These are phyloP conservation scores for Pulveroboletus sp. DNA, from an alignment of 768 basidiomycete species.

Conservation along the genomic window DNA sequence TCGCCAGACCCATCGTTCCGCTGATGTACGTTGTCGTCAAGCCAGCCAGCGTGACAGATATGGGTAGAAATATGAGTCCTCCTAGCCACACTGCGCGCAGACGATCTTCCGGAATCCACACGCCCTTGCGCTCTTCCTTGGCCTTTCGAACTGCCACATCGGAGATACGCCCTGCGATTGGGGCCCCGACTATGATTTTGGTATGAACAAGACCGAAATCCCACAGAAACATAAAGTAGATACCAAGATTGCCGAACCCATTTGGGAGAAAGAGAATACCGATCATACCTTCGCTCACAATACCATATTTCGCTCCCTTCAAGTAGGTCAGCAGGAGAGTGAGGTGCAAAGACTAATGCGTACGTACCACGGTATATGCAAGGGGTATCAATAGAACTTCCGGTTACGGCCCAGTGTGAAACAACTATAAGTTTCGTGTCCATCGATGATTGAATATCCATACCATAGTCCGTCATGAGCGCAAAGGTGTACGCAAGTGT, in stretches of 20 bases:
- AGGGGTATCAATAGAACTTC: conserved; percentile 53
- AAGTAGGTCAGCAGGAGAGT: not conserved
- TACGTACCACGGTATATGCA: conserved; percentile 60
- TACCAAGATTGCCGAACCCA: conserved; percentile 27
- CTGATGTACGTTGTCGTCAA: conserved; percentile 47
- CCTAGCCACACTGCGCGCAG: conserved; percentile 50
- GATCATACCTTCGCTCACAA: conserved; percentile 20
- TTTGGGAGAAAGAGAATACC: conserved; percentile 26
- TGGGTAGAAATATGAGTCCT: conserved; percentile 47
- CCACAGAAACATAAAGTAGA: not conserved
- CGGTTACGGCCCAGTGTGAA: not conserved
- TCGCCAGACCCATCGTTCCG: conserved; percentile 45
- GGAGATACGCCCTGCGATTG: conserved; percentile 55
- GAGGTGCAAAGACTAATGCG: not conserved
- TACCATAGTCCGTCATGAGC: conserved; percentile 30
- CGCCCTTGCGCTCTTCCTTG: conserved; percentile 45
- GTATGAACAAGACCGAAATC: not conserved
- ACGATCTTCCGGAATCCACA: conserved; percentile 68
- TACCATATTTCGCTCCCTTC: conserved; percentile 44
- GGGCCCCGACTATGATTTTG: conserved; percentile 48
- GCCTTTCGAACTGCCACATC: conserved; percentile 50
- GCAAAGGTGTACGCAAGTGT: conserved; percentile 37
- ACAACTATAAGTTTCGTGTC: not conserved
- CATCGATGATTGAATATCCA: conserved; percentile 27
- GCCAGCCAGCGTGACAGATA: conserved; percentile 48